Evolutionary conservation across 2,329 filamentous ascomycete genomes (phyloP).

Genomic region (Fusarium redolens): DNA sequence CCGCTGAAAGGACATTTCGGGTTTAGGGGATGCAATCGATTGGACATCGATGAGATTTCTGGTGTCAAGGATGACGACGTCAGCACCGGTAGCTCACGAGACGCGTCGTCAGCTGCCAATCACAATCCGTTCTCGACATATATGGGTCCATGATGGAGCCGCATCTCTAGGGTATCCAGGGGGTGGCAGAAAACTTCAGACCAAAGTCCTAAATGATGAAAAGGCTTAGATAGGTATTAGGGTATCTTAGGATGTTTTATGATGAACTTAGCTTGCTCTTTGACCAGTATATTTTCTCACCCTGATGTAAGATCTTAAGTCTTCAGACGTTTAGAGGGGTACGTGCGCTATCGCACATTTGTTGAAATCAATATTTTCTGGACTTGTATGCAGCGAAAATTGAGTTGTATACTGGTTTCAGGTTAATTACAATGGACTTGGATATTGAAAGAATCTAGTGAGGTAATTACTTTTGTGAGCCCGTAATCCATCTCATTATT

Average conservation of each 20-base stretch:
- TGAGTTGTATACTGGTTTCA: too few relatives aligned
- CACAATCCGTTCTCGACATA: rapidly evolving
- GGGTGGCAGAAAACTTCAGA: too few relatives aligned
- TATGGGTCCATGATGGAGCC: not conserved
- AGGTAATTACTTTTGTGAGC: too few relatives aligned
- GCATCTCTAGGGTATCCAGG: not conserved
- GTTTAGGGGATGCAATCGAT: not conserved
- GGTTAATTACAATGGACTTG: not conserved
- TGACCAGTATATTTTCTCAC: not conserved
- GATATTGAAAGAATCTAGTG: too few relatives aligned
- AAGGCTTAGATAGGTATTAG: not conserved
- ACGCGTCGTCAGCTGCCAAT: constrained; percentile 15
- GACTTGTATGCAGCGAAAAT: too few relatives aligned
- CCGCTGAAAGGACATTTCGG: not conserved
- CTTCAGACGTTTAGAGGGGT: not conserved
- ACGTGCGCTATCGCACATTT: rapidly evolving
- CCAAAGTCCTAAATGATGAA: not conserved
- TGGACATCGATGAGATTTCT: not conserved
- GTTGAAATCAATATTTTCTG: too few relatives aligned
- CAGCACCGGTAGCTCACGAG: not conserved
- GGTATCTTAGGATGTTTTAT: not conserved
- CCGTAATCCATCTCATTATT: too few relatives aligned
- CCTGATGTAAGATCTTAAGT: not conserved
- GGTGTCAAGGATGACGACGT: not conserved
- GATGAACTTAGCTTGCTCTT: not conserved